Percentiles rank a stretch among this genome's conserved stretches.
phyloP scores from a whole-genome alignment of 2,329 filamentous ascomycete genomes.

The Canariomyces notabilis region DNA sequence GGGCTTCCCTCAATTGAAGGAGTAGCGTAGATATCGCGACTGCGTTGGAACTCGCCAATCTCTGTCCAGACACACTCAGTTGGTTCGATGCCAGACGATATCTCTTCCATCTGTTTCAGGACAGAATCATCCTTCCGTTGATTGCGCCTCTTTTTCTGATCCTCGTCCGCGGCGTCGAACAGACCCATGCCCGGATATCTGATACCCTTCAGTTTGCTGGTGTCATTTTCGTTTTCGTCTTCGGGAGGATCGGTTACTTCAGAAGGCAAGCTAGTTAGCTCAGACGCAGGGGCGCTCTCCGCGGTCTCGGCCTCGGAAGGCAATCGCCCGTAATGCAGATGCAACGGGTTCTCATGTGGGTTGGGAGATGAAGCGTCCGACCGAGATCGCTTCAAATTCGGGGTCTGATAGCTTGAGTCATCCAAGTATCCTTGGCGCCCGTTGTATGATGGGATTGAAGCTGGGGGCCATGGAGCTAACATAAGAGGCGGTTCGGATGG shows the following conservation, averaged over 20 bases:
- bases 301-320: conserved; percentile 27
- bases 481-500: no score
- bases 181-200: conserved; percentile 73
- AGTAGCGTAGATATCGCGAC: conserved; percentile 56
- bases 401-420: conserved; percentile 21
- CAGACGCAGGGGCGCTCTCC: conserved; percentile 25
- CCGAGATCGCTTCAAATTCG: conserved; percentile 19
- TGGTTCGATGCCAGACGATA: conserved; percentile 59
- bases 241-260: conserved; percentile 28
- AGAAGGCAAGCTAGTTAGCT: conserved; percentile 11
- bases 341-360: conserved; percentile 13
- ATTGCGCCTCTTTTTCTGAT: conserved; percentile 69
- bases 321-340: conserved; percentile 24
- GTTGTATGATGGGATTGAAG: conserved; percentile 9
- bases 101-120: conserved; percentile 59
- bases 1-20: conserved; percentile 49
- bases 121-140: conserved; percentile 72
- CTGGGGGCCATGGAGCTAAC: neutral
- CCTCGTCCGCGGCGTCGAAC: conserved; percentile 72
- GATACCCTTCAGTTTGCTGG: conserved; percentile 62
- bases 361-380: conserved; percentile 15
- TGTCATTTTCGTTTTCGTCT: conserved; percentile 27
- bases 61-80: conserved; percentile 60
- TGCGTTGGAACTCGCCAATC: conserved; percentile 45
- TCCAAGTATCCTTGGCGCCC: conserved; percentile 15